Conservation (phyloP, 2,329 filamentous ascomycete species). For the Cercospora zeina region DNA sequence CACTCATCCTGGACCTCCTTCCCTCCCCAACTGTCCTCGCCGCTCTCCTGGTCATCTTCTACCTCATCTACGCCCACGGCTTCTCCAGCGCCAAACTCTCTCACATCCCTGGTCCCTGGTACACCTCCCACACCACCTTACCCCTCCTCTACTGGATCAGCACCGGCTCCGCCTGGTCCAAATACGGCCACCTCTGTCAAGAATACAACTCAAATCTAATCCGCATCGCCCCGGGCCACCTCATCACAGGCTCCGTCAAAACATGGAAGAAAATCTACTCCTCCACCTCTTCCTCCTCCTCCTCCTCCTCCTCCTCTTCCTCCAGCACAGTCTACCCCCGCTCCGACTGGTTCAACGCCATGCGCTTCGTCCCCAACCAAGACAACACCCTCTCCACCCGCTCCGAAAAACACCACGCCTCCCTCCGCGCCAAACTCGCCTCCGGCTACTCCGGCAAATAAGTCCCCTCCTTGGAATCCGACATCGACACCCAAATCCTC, state of each 20-base stretch:
- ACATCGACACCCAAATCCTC: slow-evolving; percentile 16
- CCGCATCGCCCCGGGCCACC: slow-evolving; percentile 15
- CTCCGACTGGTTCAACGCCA: slow-evolving; percentile 22
- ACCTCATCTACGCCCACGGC: neutral
- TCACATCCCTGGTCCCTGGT: slow-evolving; percentile 18
- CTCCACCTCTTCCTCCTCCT: neutral
- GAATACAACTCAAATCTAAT: slow-evolving; percentile 9
- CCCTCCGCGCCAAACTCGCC: slow-evolving; percentile 16
- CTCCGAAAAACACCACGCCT: slow-evolving; percentile 13
- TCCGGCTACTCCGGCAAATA: slow-evolving; percentile 21
- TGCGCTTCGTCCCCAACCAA: slow-evolving; percentile 15
- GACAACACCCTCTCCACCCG: slow-evolving; percentile 19
- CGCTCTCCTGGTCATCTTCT: neutral
- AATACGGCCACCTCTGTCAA: slow-evolving; percentile 11
- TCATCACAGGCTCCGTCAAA: slow-evolving; percentile 17
- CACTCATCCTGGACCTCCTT: neutral
- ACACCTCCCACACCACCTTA: slow-evolving; percentile 10
- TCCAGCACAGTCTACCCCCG: slow-evolving; percentile 2
- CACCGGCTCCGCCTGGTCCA: slow-evolving; percentile 13
- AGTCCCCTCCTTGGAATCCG: slow-evolving; percentile 14
- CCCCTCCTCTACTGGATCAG: slow-evolving; percentile 16
- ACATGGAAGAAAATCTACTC: slow-evolving; percentile 20
- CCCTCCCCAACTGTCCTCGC: neutral
- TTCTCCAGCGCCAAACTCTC: slow-evolving; percentile 4
- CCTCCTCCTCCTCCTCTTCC: neutral